A percentile compares a stretch with the other conserved stretches of the same genome.
Conservation (phyloP, 2,329 filamentous ascomycete genomes). For the Corynespora cassiicola region DNA sequence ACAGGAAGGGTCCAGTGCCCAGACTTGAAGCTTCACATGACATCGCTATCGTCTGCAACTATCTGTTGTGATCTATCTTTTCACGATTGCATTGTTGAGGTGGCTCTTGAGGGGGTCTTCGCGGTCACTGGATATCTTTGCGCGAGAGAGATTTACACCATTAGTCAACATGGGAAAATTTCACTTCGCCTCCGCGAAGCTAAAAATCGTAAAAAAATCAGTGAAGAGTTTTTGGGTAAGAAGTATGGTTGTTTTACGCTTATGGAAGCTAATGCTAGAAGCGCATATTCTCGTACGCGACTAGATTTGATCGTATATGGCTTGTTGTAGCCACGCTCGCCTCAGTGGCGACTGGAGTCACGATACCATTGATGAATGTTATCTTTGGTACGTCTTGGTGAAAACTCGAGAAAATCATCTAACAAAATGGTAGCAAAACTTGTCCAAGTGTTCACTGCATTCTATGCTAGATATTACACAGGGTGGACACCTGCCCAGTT, state of each 20-base stretch:
- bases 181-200: too few relatives aligned
- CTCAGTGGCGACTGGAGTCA: constrained; percentile 27
- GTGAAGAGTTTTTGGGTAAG: constrained; percentile 9
- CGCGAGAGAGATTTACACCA: constrained; percentile 2
- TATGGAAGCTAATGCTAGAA: constrained; percentile 7
- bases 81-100: too few relatives aligned
- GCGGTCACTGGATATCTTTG: too few relatives aligned
- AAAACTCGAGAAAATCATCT: constrained; percentile 3
- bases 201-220: constrained; percentile 8
- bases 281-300: constrained; percentile 29
- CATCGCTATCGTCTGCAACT: too few relatives aligned
- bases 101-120: too few relatives aligned
- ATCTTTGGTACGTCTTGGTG: constrained; percentile 58
- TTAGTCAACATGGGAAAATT: neutral
- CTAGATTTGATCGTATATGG: constrained; percentile 17
- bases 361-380: constrained; percentile 63
- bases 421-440: constrained; percentile 20
- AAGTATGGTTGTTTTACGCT: neutral
- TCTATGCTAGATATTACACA: constrained; percentile 50
- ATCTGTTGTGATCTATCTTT: too few relatives aligned
- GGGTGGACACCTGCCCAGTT: constrained; percentile 53
- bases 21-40: too few relatives aligned
- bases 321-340: constrained; percentile 21
- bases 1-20: too few relatives aligned
- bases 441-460: constrained; percentile 58